Evolutionary conservation across 2,329 filamentous ascomycete species (phyloP).

Genomic region (Ceratocystis lukuohia): DNA sequence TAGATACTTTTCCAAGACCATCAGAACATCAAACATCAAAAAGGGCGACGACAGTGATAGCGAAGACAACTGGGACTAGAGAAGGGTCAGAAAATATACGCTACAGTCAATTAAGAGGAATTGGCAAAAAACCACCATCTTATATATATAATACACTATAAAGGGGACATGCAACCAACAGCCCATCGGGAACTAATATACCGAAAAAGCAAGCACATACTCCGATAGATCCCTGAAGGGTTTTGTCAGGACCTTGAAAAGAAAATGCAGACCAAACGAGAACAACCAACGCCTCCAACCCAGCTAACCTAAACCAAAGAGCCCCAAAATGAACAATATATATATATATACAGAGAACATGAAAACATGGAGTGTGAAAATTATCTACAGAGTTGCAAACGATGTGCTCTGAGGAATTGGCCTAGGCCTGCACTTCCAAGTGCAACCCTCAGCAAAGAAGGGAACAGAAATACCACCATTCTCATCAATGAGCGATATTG

Average conservation of each 20-base stretch:
- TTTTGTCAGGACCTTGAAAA: neutral
- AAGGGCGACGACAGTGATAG: slow-evolving; percentile 37
- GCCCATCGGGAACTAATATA: neutral
- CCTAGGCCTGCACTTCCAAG: slow-evolving; percentile 16
- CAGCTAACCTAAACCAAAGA: neutral
- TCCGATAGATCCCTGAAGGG: neutral
- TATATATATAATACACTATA: slow-evolving; percentile 14
- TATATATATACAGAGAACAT: neutral
- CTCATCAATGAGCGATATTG: slow-evolving; percentile 10
- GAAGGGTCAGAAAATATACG: neutral
- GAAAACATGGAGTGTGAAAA: neutral
- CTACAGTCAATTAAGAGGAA: slow-evolving; percentile 1
- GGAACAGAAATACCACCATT: slow-evolving; percentile 19
- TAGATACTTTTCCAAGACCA: slow-evolving; percentile 35
- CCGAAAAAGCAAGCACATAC: neutral
- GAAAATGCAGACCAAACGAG: neutral
- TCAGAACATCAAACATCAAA: slow-evolving; percentile 38
- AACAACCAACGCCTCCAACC: neutral
- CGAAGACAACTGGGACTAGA: slow-evolving; percentile 49
- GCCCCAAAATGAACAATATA: neutral
- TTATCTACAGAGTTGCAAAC: neutral
- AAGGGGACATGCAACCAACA: neutral
- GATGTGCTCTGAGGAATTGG: slow-evolving; percentile 11
- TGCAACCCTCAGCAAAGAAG: slow-evolving; percentile 20
- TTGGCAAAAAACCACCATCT: neutral